Conservation (phyloP, 345 rosid species). For the Citrus inodora region DNA sequence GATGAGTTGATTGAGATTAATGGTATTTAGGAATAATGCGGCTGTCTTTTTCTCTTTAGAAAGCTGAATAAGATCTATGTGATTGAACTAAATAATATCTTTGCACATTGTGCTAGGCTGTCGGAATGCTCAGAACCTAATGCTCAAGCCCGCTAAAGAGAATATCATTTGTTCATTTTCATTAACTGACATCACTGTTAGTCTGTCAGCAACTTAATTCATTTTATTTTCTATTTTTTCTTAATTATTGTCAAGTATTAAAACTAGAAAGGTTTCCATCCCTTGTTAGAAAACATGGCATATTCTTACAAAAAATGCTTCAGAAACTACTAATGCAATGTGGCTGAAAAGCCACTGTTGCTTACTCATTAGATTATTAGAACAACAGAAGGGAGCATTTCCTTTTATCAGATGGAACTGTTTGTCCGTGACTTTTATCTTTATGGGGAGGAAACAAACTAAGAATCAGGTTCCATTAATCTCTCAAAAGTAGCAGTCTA, state of each 20-base stretch:
- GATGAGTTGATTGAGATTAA: constrained; percentile 85
- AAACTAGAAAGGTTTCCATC: neutral
- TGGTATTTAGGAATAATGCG: constrained; percentile 40
- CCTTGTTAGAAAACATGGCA: neutral
- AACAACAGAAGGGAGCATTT: neutral
- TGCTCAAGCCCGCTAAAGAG: neutral
- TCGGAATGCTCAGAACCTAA: neutral
- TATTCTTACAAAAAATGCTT: neutral
- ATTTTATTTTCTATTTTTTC: too few species aligned
- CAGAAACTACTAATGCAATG: neutral
- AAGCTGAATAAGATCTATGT: neutral
- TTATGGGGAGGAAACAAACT: neutral
- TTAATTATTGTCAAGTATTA: neutral
- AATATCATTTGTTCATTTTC: neutral
- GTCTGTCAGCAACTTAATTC: neutral
- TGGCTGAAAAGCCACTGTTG: neutral
- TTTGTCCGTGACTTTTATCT: neutral
- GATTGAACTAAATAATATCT: neutral
- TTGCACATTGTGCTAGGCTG: neutral
- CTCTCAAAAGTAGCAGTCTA: neutral
- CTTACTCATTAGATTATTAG: neutral
- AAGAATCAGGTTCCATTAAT: neutral
- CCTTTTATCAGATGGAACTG: neutral
- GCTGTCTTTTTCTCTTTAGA: neutral
- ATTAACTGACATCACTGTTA: neutral